phyloP scores from a whole-genome alignment of 495 filamentous ascomycete genomes.

The Trichoderma virens region DNA sequence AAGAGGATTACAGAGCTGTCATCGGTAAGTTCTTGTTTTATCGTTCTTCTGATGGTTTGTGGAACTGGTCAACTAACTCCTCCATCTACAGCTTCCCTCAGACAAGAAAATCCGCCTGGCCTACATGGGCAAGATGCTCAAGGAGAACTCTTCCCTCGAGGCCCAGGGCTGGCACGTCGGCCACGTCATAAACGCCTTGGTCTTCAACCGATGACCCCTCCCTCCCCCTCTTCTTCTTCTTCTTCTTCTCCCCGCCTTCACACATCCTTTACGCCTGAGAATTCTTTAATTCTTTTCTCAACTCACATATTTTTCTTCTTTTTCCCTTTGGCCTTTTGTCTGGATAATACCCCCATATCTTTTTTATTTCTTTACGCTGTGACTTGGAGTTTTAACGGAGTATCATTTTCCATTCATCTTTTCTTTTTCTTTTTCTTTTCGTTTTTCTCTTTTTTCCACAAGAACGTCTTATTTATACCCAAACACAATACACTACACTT shows the following conservation, averaged over 20 bases:
- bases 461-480: neutral
- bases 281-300: neutral
- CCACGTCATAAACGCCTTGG: conserved; percentile 71
- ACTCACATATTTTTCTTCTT: neutral
- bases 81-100: conserved; percentile 37
- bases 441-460: neutral
- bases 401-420: no score
- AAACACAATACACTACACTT: neutral
- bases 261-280: neutral
- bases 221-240: neutral
- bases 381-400: no score
- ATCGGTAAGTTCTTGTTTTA: conserved; percentile 43
- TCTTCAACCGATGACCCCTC: conserved; percentile 46
- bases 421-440: neutral
- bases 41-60: neutral
- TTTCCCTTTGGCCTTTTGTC: no score
- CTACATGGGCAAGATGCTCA: conserved; percentile 73
- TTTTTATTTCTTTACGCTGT: no score
- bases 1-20: conserved; percentile 57
- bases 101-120: conserved; percentile 56
- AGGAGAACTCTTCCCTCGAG: conserved; percentile 53
- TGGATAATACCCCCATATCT: conserved; percentile 9
- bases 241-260: neutral
- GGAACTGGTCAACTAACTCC: neutral
- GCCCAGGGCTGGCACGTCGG: conserved; percentile 70